A percentile compares a stretch with the other conserved stretches of the same genome.
These are phyloP conservation scores for Aspergillus nidulans DNA, from an alignment of 495 filamentous ascomycete species.

Conservation along the genomic window DNA sequence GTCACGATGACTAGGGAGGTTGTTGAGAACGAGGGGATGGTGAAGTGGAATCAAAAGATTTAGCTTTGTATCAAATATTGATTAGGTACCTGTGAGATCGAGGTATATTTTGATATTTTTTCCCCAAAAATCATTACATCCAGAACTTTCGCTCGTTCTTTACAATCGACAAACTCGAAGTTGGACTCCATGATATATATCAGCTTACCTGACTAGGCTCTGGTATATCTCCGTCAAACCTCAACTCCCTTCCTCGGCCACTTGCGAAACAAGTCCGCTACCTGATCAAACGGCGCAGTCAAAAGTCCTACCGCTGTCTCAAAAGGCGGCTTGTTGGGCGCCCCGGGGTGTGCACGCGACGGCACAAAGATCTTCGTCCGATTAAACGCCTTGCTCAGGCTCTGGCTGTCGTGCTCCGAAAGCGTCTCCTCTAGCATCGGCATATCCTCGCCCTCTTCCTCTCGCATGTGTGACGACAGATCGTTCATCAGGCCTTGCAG, in stretches of 20 bases:
- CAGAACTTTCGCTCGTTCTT: too few species aligned
- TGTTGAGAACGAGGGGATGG: too few species aligned
- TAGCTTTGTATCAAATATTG: too few species aligned
- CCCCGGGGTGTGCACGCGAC: conserved; percentile 49
- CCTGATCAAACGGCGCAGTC: conserved; percentile 30
- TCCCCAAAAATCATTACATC: too few species aligned
- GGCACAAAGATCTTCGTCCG: conserved; percentile 61
- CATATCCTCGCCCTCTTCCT: conserved; percentile 56
- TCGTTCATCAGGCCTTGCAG: conserved; percentile 49
- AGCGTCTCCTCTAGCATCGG: conserved; percentile 46
- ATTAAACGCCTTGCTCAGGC: conserved; percentile 49
- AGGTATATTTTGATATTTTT: too few species aligned
- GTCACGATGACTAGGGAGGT: too few species aligned
- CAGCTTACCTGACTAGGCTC: too few species aligned
- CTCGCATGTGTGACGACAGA: conserved; percentile 51
- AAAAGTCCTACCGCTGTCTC: conserved; percentile 26
- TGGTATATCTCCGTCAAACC: neutral
- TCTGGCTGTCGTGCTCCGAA: conserved; percentile 30
- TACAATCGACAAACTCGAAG: too few species aligned
- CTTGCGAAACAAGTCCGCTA: conserved; percentile 29
- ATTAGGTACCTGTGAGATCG: too few species aligned
- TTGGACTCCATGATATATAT: too few species aligned
- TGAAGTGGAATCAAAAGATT: too few species aligned
- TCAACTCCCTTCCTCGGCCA: conserved; percentile 19
- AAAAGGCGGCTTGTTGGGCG: conserved; percentile 25